phyloP scores from a whole-genome alignment of 2,329 filamentous ascomycete genomes.

The Zarea fungicola region DNA sequence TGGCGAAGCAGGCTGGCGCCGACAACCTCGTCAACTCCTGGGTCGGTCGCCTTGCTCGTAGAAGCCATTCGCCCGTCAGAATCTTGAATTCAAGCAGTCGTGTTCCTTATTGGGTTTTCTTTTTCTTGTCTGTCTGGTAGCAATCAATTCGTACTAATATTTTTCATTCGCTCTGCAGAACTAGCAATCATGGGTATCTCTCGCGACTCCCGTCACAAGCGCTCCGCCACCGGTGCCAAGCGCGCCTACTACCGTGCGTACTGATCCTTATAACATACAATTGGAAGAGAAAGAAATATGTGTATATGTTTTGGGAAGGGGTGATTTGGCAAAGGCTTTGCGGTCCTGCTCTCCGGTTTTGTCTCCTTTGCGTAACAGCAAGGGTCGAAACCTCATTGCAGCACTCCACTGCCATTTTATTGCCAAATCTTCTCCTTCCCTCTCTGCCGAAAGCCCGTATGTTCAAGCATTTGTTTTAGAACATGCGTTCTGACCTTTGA shows the following conservation, averaged over 20 bases:
- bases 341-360: not conserved
- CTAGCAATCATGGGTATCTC: constrained; percentile 98
- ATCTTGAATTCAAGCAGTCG: not conserved
- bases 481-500: constrained; percentile 70
- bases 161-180: constrained; percentile 42
- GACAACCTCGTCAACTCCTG: not conserved
- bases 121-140: not conserved
- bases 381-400: not conserved
- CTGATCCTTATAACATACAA: constrained; percentile 13
- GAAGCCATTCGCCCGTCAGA: not conserved
- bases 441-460: constrained; percentile 62
- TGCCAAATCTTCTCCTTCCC: not conserved
- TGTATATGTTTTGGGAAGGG: not conserved
- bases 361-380: not conserved
- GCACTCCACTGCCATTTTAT: no score
- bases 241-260: constrained; percentile 82
- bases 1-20: not conserved
- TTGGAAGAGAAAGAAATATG: constrained; percentile 16
- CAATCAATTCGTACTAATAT: constrained; percentile 18
- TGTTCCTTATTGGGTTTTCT: not conserved
- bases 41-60: not conserved
- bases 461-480: constrained; percentile 27
- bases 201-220: constrained; percentile 99
- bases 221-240: constrained; percentile 98
- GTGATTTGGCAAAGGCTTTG: not conserved